phyloP scores from a whole-genome alignment of 306 rosid genomes.

The Abrus pulchellus region DNA sequence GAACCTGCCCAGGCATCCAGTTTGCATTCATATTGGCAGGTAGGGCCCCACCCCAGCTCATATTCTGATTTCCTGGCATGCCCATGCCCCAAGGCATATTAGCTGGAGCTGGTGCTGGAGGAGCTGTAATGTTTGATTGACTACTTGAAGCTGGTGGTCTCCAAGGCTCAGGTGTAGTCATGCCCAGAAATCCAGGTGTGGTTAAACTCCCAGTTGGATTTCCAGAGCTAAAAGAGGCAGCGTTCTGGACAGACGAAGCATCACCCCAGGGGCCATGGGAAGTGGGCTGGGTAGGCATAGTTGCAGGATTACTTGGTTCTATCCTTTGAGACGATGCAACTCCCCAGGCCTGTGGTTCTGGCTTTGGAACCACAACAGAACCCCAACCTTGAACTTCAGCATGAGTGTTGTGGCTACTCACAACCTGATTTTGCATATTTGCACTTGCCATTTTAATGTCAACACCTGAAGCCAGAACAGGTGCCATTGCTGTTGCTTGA shows the following conservation, averaged over 20 bases:
- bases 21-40: constrained; percentile 69
- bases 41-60: constrained; percentile 68
- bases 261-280: constrained; percentile 74
- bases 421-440: constrained; percentile 68
- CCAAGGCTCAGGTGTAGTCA: constrained; percentile 72
- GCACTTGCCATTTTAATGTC: constrained; percentile 67
- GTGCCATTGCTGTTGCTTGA: constrained; percentile 55
- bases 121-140: constrained; percentile 67
- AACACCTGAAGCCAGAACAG: constrained; percentile 55
- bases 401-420: constrained; percentile 55
- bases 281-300: constrained; percentile 65
- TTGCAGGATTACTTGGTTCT: constrained; percentile 64
- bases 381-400: constrained; percentile 74
- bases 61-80: constrained; percentile 74
- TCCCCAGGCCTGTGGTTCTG: constrained; percentile 66
- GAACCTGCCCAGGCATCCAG: constrained; percentile 70
- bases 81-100: constrained; percentile 72
- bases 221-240: constrained; percentile 61
- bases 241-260: constrained; percentile 62
- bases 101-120: constrained; percentile 61
- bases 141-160: constrained; percentile 70
- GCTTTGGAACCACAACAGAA: constrained; percentile 58
- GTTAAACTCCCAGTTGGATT: constrained; percentile 64
- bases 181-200: constrained; percentile 53
- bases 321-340: constrained; percentile 59